These are phyloP conservation scores for Ceratobasidium papillatum DNA, from an alignment of 1,284 basidiomycete genomes.

Conservation along the genomic window DNA sequence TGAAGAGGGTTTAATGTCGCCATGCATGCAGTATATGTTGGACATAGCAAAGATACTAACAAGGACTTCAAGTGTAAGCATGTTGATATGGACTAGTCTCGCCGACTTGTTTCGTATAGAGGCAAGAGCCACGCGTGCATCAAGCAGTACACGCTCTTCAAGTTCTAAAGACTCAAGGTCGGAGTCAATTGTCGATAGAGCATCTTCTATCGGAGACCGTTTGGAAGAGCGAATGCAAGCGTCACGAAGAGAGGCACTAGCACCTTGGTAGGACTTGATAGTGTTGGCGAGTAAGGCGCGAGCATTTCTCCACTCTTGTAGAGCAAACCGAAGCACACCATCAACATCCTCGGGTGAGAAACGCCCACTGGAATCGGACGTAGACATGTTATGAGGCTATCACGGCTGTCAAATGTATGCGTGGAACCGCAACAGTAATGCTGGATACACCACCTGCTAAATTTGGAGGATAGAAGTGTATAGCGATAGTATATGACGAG, in stretches of 20 bases:
- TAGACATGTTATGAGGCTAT: background rate
- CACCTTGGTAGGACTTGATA: background rate
- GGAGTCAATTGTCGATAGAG: background rate
- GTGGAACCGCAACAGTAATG: too few relatives aligned
- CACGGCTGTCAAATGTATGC: background rate
- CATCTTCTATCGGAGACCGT: background rate
- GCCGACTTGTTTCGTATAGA: constrained; percentile 6
- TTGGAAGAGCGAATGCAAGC: background rate
- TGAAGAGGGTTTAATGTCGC: background rate
- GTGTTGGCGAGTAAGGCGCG: background rate
- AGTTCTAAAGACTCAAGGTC: background rate
- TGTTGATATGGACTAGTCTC: constrained; percentile 1
- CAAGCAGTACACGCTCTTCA: background rate
- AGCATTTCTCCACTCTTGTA: background rate
- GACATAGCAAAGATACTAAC: constrained; percentile 7
- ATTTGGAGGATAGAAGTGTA: too few relatives aligned
- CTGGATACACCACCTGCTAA: too few relatives aligned
- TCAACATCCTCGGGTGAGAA: background rate
- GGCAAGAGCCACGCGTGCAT: background rate
- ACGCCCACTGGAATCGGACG: background rate
- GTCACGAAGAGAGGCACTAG: background rate
- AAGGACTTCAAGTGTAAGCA: constrained; percentile 5
- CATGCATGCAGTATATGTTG: constrained; percentile 8
- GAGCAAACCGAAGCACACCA: background rate
- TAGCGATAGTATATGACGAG: too few relatives aligned